Percentiles rank a stretch among this genome's conserved stretches.
These are phyloP conservation scores for Sequoiadendron giganteum DNA, from an alignment of 75 land plant genomes.

Conservation along the genomic window DNA sequence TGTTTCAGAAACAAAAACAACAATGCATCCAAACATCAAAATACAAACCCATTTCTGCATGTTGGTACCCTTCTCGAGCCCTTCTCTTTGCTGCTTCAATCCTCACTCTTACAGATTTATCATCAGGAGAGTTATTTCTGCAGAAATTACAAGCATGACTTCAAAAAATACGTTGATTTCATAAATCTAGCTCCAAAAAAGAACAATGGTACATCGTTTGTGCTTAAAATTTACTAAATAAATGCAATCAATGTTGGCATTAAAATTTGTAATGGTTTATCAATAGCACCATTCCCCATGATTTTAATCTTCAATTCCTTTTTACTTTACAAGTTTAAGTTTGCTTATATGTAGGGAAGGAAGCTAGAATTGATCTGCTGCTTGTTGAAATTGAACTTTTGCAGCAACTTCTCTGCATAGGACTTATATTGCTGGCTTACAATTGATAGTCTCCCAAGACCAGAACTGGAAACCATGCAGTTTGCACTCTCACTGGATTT, in stretches of 20 bases:
- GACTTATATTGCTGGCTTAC: background rate
- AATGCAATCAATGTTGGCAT: too few relatives aligned
- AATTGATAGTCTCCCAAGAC: conserved; percentile 24
- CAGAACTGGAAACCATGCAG: conserved; percentile 4
- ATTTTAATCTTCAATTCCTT: background rate
- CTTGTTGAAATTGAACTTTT: conserved; percentile 11
- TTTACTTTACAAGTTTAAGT: background rate
- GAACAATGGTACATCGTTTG: background rate
- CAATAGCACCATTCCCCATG: background rate
- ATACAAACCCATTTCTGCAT: conserved; percentile 67
- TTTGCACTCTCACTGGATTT: background rate
- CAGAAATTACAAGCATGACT: background rate
- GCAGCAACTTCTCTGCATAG: background rate
- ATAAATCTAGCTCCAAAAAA: background rate
- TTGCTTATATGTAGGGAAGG: background rate
- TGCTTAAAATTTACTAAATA: too few relatives aligned
- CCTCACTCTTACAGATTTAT: conserved; percentile 14
- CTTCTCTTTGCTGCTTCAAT: conserved; percentile 78
- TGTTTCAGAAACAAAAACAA: background rate
- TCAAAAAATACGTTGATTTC: background rate
- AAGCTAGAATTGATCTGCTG: conserved; percentile 14
- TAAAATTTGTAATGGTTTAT: background rate
- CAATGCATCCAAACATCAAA: background rate
- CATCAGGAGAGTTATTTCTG: conserved; percentile 32
- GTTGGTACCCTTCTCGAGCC: conserved; percentile 82